These are phyloP conservation scores for Alternaria sp. DNA, from an alignment of 2,329 filamentous ascomycete genomes.

Conservation along the genomic window DNA sequence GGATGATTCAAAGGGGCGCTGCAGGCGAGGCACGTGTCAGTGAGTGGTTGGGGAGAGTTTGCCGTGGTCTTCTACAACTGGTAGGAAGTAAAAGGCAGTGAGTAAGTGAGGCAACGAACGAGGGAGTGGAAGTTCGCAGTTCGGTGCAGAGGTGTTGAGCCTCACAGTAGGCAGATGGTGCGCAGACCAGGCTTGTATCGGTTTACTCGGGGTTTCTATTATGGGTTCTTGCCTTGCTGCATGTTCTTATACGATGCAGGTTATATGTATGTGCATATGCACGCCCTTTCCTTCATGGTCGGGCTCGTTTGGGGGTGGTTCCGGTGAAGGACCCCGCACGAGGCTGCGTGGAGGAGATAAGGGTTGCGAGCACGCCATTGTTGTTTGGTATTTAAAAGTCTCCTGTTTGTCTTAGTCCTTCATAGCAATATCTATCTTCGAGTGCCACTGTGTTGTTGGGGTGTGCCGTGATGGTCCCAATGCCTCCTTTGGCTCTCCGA, in stretches of 20 bases:
- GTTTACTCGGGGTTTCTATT: background rate
- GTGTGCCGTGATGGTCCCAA: no score
- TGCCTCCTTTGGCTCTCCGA: no score
- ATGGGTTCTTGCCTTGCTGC: background rate
- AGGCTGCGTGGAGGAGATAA: slow-evolving; percentile 1
- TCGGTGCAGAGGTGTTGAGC: background rate
- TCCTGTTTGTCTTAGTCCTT: background rate
- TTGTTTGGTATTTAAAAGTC: background rate
- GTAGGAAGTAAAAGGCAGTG: no score
- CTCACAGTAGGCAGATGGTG: slow-evolving; percentile 2
- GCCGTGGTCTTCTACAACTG: background rate
- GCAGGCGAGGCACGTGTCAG: slow-evolving; percentile 12
- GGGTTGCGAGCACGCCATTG: background rate
- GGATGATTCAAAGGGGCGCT: slow-evolving; percentile 7
- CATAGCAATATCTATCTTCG: no score
- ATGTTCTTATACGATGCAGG: background rate
- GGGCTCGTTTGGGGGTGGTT: background rate
- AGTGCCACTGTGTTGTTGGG: no score
- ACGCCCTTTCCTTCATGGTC: background rate
- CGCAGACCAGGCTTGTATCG: background rate
- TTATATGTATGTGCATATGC: background rate
- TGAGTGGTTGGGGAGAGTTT: background rate
- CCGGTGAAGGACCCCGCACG: slow-evolving; percentile 11
- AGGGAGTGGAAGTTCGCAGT: background rate
- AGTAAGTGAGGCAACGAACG: no score